Conservation (phyloP, 106 monocot genomes). For the Platanthera guangdongensis region DNA sequence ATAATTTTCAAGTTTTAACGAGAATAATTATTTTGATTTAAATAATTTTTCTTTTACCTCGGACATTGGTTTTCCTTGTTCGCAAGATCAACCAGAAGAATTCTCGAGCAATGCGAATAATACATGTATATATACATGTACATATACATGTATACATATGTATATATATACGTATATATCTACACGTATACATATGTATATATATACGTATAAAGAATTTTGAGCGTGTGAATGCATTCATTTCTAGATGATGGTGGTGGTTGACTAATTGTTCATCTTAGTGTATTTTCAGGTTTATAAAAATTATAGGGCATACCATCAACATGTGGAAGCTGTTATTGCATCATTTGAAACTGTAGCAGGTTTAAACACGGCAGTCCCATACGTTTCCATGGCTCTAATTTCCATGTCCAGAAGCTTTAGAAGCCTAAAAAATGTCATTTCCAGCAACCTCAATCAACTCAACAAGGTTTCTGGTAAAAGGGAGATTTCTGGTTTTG, state of each 20-base stretch:
- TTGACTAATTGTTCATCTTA: background rate
- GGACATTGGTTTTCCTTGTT: too few relatives aligned
- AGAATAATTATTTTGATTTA: too few relatives aligned
- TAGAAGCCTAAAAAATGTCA: constrained; percentile 48
- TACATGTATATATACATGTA: too few relatives aligned
- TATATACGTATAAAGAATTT: too few relatives aligned
- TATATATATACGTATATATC: too few relatives aligned
- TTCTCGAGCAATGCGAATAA: too few relatives aligned
- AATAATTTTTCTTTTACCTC: too few relatives aligned
- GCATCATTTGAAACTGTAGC: constrained; percentile 78
- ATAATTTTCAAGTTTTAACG: too few relatives aligned
- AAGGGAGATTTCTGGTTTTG: constrained; percentile 27
- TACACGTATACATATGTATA: too few relatives aligned
- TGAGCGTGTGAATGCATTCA: background rate
- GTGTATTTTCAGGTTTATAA: constrained; percentile 47
- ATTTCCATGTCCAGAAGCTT: constrained; percentile 65
- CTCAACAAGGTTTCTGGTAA: constrained; percentile 13
- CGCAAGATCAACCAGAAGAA: too few relatives aligned
- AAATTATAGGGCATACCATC: constrained; percentile 70
- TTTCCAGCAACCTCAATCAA: constrained; percentile 42
- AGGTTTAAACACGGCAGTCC: constrained; percentile 67
- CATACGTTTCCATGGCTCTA: constrained; percentile 52
- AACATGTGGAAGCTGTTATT: constrained; percentile 64
- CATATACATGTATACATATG: too few relatives aligned
- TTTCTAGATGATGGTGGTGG: background rate